phyloP scores from a whole-genome alignment of 2,329 filamentous ascomycete genomes.

The Microdochium nivale region DNA sequence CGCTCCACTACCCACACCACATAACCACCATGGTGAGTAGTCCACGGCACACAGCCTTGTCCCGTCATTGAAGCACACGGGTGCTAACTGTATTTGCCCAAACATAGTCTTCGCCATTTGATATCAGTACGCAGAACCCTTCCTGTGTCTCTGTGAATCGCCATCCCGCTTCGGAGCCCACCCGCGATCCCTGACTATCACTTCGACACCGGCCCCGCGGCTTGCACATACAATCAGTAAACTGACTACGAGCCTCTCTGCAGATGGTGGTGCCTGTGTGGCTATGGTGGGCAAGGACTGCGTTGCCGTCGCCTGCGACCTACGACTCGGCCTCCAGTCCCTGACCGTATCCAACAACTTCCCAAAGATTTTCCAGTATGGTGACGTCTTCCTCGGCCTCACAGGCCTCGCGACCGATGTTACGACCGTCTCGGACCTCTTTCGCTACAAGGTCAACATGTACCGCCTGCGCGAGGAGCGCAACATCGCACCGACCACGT shows the following conservation, averaged over 20 bases:
- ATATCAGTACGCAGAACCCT: conserved; percentile 62
- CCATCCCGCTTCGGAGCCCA: conserved; percentile 5
- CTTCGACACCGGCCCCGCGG: neutral
- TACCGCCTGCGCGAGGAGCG: conserved; percentile 98
- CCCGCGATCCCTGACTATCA: conserved; percentile 3
- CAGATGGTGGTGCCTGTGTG: conserved; percentile 85
- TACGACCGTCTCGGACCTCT: conserved; percentile 86
- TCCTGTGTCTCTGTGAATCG: conserved; percentile 6
- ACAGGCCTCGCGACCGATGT: conserved; percentile 97
- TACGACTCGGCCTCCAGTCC: conserved; percentile 91
- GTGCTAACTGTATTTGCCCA: conserved; percentile 19
- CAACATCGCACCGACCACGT: conserved; percentile 85
- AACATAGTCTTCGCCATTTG: conserved; percentile 76
- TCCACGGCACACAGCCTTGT: conserved; percentile 5
- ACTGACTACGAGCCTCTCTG: conserved; percentile 2
- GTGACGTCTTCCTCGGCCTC: conserved; percentile 88
- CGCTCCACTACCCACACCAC: conserved; percentile 1
- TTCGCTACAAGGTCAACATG: conserved; percentile 99
- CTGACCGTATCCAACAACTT: conserved; percentile 99
- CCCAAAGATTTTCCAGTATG: conserved; percentile 98
- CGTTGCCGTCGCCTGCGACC: conserved; percentile 97
- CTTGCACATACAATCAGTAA: neutral
- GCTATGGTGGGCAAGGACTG: conserved; percentile 99
- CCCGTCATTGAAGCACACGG: conserved; percentile 15
- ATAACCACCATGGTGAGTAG: conserved; percentile 12